Evolutionary conservation across 2,329 filamentous ascomycete species (phyloP).

Genomic region (Cercospora nicotianae): DNA sequence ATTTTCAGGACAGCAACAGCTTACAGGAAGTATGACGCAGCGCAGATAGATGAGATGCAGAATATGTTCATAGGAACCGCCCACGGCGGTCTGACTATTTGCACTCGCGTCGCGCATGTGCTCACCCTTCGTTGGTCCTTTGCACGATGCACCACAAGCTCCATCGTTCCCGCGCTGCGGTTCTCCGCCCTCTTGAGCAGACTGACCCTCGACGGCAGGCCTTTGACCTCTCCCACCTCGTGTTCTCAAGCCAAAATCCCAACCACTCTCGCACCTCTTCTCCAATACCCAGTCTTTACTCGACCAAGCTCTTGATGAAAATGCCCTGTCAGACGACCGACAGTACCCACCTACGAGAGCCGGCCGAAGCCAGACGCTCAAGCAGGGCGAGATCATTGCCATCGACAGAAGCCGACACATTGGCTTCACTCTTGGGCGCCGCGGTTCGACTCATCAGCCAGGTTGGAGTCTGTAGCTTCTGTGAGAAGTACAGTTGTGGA

Average conservation of each 20-base stretch:
- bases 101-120: too few species aligned
- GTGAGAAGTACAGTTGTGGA: slow-evolving; percentile 88
- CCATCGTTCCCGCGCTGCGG: background rate
- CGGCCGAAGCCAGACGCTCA: slow-evolving; percentile 38
- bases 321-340: slow-evolving; percentile 39
- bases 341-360: slow-evolving; percentile 36
- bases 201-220: too few species aligned
- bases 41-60: background rate
- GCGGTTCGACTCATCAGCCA: slow-evolving; percentile 40
- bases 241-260: too few species aligned
- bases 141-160: background rate
- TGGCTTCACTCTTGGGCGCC: slow-evolving; percentile 40
- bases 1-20: background rate
- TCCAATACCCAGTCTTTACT: slow-evolving; percentile 43
- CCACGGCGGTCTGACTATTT: too few species aligned
- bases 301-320: slow-evolving; percentile 41
- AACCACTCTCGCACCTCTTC: slow-evolving; percentile 10
- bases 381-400: slow-evolving; percentile 40
- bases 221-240: too few species aligned
- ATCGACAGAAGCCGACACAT: slow-evolving; percentile 28
- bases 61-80: background rate
- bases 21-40: background rate
- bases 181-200: too few species aligned
- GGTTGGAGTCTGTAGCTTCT: slow-evolving; percentile 64
- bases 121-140: background rate